Evolutionary conservation across 2,329 filamentous ascomycete genomes (phyloP).

Genomic region (Hymenoscyphus infarciens): DNA sequence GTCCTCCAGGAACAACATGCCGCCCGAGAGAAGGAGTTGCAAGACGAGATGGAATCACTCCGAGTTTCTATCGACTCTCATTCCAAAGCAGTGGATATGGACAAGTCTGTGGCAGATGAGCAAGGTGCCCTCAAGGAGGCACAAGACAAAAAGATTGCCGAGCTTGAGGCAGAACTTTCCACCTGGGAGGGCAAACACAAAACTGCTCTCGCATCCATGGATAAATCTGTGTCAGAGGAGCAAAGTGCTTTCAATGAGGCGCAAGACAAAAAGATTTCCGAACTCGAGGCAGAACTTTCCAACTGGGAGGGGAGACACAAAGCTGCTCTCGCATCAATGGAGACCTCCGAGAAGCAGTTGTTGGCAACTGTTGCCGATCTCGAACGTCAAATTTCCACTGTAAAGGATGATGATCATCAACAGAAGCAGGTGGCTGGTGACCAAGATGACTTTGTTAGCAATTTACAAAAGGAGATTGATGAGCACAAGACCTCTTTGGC

Average conservation of each 20-base stretch:
- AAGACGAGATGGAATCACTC: slow-evolving; percentile 66
- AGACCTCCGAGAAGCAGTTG: slow-evolving; percentile 69
- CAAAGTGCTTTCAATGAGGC: slow-evolving; percentile 31
- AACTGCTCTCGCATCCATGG: slow-evolving; percentile 64
- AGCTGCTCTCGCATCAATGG: slow-evolving; percentile 64
- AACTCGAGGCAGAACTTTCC: slow-evolving; percentile 67
- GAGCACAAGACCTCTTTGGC: slow-evolving; percentile 74
- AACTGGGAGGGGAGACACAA: slow-evolving; percentile 76
- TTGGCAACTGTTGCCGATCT: slow-evolving; percentile 69
- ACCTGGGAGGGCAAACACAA: slow-evolving; percentile 76
- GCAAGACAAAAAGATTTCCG: slow-evolving; percentile 44
- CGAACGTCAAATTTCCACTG: slow-evolving; percentile 51
- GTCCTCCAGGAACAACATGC: slow-evolving; percentile 69
- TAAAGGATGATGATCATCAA: slow-evolving; percentile 43
- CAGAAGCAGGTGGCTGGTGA: slow-evolving; percentile 48
- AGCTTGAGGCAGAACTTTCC: slow-evolving; percentile 68
- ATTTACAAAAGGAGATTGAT: slow-evolving; percentile 71
- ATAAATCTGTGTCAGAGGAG: slow-evolving; percentile 44
- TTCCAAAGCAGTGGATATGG: slow-evolving; percentile 18
- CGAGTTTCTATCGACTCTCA: slow-evolving; percentile 38
- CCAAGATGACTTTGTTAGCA: slow-evolving; percentile 57
- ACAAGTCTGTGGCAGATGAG: slow-evolving; percentile 23
- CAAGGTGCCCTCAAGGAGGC: slow-evolving; percentile 31
- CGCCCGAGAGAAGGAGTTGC: slow-evolving; percentile 71
- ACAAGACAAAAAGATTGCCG: slow-evolving; percentile 44